Conservation (phyloP, 2,329 filamentous ascomycete genomes). For the Proliferodiscus dingleyae region DNA sequence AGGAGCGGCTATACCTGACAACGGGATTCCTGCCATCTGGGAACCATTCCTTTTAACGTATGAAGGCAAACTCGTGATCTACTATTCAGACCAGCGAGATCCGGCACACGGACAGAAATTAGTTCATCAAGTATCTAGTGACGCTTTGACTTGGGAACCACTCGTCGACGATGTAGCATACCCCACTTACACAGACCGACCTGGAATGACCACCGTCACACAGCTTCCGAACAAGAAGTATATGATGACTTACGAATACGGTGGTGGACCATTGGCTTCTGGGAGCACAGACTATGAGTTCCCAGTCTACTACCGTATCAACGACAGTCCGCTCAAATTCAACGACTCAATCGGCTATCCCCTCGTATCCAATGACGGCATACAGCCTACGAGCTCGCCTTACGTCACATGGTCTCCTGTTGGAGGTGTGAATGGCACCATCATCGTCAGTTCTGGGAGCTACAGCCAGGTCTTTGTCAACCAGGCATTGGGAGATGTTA, state of each 20-base stretch:
- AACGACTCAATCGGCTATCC: slow-evolving; percentile 19
- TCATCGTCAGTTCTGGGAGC: slow-evolving; percentile 26
- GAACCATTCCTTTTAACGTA: slow-evolving; percentile 63
- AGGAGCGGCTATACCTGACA: slow-evolving; percentile 50
- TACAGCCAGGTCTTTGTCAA: slow-evolving; percentile 28
- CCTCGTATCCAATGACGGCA: slow-evolving; percentile 23
- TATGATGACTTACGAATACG: slow-evolving; percentile 57
- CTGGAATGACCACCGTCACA: slow-evolving; percentile 63
- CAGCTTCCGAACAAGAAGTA: slow-evolving; percentile 50
- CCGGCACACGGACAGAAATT: slow-evolving; percentile 64
- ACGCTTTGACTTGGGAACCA: slow-evolving; percentile 55
- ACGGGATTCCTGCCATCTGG: slow-evolving; percentile 66
- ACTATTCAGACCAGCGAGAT: slow-evolving; percentile 69
- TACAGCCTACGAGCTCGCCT: slow-evolving; percentile 26
- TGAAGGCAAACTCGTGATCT: slow-evolving; percentile 55
- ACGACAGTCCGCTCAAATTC: slow-evolving; percentile 27
- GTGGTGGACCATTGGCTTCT: slow-evolving; percentile 20
- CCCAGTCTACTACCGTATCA: slow-evolving; percentile 32
- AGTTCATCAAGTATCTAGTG: slow-evolving; percentile 49
- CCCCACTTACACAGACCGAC: slow-evolving; percentile 56
- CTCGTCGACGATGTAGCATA: slow-evolving; percentile 60
- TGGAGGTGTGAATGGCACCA: slow-evolving; percentile 28
- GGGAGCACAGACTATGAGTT: slow-evolving; percentile 21
- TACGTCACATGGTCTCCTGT: slow-evolving; percentile 28
- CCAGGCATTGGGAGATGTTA: slow-evolving; percentile 23